Evolutionary conservation across 495 filamentous ascomycete species (phyloP).

Genomic region (Daldinia vernicosa): DNA sequence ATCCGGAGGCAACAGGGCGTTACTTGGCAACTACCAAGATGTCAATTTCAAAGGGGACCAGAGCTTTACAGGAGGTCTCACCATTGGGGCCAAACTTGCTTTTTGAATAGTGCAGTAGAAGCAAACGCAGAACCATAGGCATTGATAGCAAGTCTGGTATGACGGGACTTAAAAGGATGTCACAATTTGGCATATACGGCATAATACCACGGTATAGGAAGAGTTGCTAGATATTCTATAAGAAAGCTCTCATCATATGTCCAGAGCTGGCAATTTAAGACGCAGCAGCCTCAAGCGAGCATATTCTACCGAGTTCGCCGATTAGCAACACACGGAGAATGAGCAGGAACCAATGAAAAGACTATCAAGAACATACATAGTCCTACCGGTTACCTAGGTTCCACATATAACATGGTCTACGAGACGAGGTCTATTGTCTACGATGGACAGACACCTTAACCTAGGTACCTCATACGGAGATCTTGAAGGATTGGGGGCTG

Average conservation of each 20-base stretch:
- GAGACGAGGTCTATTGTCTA: neutral
- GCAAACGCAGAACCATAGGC: constrained; percentile 7
- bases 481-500: neutral
- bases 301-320: neutral
- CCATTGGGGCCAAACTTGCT: constrained; percentile 5
- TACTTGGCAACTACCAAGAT: constrained; percentile 6
- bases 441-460: neutral
- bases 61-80: constrained; percentile 3
- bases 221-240: neutral
- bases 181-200: neutral
- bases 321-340: neutral
- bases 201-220: neutral
- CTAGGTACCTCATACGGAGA: neutral
- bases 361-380: neutral
- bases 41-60: constrained; percentile 9
- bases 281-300: neutral
- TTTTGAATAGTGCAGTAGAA: constrained; percentile 10
- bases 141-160: constrained; percentile 9
- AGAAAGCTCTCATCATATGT: constrained; percentile 6
- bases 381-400: neutral
- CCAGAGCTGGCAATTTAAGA: neutral
- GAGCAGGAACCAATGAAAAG: constrained; percentile 12
- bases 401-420: neutral
- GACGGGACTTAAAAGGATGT: constrained; percentile 10
- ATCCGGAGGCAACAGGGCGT: constrained; percentile 48